A percentile compares a stretch with the other conserved stretches of the same genome.
phyloP scores from a whole-genome alignment of 2,329 filamentous ascomycete genomes.

The Moelleriella libera region DNA sequence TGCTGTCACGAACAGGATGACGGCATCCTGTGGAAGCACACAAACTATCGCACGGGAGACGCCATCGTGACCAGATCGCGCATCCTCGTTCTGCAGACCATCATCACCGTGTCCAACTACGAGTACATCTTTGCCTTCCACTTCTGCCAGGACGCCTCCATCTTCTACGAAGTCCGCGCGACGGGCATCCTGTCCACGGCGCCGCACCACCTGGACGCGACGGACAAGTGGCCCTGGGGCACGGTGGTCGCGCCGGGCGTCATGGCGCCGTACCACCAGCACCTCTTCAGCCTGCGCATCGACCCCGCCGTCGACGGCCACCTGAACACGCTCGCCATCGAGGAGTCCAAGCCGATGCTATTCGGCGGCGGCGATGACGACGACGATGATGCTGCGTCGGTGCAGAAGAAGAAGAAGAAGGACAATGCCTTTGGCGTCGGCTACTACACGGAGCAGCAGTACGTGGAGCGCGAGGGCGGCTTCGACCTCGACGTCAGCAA shows the following conservation, averaged over 20 bases:
- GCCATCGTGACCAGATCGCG: slow-evolving; percentile 46
- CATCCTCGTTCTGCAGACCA: slow-evolving; percentile 52
- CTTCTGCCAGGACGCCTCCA: slow-evolving; percentile 46
- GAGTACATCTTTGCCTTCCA: slow-evolving; percentile 43
- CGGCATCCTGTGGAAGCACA: slow-evolving; percentile 58
- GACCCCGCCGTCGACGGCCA: slow-evolving; percentile 45
- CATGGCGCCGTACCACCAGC: slow-evolving; percentile 55
- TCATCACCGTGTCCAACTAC: slow-evolving; percentile 57
- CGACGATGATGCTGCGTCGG: too few species aligned
- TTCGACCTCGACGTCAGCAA: slow-evolving; percentile 36
- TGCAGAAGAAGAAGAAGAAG: too few species aligned
- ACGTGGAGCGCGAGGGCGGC: slow-evolving; percentile 28
- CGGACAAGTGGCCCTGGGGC: slow-evolving; percentile 30
- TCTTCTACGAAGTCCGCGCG: slow-evolving; percentile 47
- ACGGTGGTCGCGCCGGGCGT: slow-evolving; percentile 50
- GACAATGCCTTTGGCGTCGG: slow-evolving; percentile 45
- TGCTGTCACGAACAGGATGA: slow-evolving; percentile 60
- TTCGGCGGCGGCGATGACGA: slow-evolving; percentile 30
- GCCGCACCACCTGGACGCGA: slow-evolving; percentile 40
- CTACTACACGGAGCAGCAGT: slow-evolving; percentile 38
- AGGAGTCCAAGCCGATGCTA: slow-evolving; percentile 19
- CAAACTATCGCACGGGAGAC: slow-evolving; percentile 48
- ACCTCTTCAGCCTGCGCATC: slow-evolving; percentile 51
- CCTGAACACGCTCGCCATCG: slow-evolving; percentile 31
- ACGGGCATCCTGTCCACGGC: slow-evolving; percentile 51